Base-by-base conservation (phyloP, 2,329 filamentous ascomycete genomes). In the Ophiostoma montium region DNA sequence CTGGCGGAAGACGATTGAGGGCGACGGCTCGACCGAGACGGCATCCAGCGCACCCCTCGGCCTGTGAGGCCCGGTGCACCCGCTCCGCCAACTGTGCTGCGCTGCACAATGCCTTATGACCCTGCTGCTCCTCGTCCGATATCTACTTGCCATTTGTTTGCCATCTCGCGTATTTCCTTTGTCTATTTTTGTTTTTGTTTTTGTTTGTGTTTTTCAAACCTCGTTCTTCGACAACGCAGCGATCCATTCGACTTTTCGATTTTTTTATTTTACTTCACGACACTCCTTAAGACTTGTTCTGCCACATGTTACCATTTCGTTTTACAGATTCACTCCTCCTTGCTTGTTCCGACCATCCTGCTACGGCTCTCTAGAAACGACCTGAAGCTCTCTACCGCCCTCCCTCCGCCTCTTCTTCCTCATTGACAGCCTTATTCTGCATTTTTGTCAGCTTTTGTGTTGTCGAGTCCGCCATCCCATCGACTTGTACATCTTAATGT, bases 1-100 rank as follows among this genome's bases (percentile, higher is more conserved):
- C 65, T 98, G 90, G 90, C 80, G 82, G 61, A 95, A 92, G 68
- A 96, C 90, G 2, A 94, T 96, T 58, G 90, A 96, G 55, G 87
- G 88, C 52, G 89, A 95, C 59, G 75, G 76, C 31, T 83, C 80
- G 27, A 82, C 79, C 4, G 80, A 83, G 59, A 73, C 75, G 10
- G 74, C 71, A 49, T 80, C 76, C 12, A 72, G 62, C 51, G 64
- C 58, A 15, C 59, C 62, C 32, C 62, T 60, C 13, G 55, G 23
- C 35, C 41, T 47, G 33, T 53, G 51, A 35, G n/a, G 18, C 5
- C 8, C 18, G 43, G 16, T 38, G 9, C 13, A 15, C 43, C 35
- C 35, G 27, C 23, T 46, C 43, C 5, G 35, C n/a, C n/a, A n/a
- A n/a, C 19, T 35, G 18, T 35, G 11, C 35, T 41, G 47, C 57